phyloP scores from a whole-genome alignment of 2,329 filamentous ascomycete genomes.

The Lasiodiplodia sp. region DNA sequence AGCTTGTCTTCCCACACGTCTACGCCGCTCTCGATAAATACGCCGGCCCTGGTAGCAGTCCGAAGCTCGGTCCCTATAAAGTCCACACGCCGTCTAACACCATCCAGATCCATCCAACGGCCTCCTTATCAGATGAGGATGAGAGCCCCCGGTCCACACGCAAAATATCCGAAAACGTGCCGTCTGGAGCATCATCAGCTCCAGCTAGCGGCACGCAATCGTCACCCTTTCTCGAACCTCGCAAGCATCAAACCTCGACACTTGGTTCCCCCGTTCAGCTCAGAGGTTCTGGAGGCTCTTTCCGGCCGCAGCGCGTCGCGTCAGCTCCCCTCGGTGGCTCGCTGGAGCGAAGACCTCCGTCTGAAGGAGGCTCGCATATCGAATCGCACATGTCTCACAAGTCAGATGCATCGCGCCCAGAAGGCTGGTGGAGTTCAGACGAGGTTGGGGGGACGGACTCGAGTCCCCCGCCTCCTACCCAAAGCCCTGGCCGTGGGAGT shows the following conservation, averaged over 20 bases:
- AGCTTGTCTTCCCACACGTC: slow-evolving; percentile 87
- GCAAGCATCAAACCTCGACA: slow-evolving; percentile 17
- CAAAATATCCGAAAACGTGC: slow-evolving; percentile 31
- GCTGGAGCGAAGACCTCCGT: slow-evolving; percentile 11
- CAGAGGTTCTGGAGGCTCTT: not conserved
- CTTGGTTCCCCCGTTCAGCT: slow-evolving; percentile 19
- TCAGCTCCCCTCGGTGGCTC: slow-evolving; percentile 9
- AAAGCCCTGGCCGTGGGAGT: slow-evolving; percentile 32
- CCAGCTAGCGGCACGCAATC: not conserved
- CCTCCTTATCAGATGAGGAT: slow-evolving; percentile 23
- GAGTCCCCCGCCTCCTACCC: slow-evolving; percentile 33
- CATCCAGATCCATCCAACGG: slow-evolving; percentile 13
- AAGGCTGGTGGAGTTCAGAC: slow-evolving; percentile 50
- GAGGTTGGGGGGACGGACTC: slow-evolving; percentile 41
- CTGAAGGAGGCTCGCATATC: slow-evolving; percentile 22
- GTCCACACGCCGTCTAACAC: slow-evolving; percentile 21
- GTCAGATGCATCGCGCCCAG: slow-evolving; percentile 41
- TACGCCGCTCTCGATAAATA: slow-evolving; percentile 84
- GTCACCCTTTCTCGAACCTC: slow-evolving; percentile 4
- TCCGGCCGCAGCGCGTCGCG: not conserved
- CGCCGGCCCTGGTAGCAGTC: slow-evolving; percentile 36
- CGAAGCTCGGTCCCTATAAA: slow-evolving; percentile 18
- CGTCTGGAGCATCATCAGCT: not conserved
- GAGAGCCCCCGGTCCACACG: slow-evolving; percentile 24
- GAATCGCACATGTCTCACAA: slow-evolving; percentile 31